Conservation (phyloP, 441 rosid species). For the Heliophila coronopifolia region DNA sequence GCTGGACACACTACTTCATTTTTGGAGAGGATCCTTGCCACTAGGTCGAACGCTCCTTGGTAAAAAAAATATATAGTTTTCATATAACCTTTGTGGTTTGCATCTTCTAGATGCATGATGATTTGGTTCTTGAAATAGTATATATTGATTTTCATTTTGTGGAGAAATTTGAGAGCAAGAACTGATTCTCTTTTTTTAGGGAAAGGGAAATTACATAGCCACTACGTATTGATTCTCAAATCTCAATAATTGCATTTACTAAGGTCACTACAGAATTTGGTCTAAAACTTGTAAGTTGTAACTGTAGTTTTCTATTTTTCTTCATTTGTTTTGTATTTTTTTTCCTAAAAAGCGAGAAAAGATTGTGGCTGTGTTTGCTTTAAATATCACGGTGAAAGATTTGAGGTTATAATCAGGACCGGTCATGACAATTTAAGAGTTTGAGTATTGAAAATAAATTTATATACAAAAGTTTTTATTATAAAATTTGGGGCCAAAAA, state of each 20-base stretch:
- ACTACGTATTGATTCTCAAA: constrained; percentile 16
- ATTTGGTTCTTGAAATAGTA: background rate
- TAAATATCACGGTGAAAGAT: constrained; percentile 17
- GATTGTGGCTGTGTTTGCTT: constrained; percentile 21
- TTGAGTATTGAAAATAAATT: no score
- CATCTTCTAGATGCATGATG: constrained; percentile 11
- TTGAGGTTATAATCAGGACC: constrained; percentile 18
- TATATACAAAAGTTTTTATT: no score
- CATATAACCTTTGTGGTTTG: constrained; percentile 6
- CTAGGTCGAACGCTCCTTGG: no score
- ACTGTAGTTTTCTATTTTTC: background rate
- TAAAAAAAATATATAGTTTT: no score
- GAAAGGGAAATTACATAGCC: background rate
- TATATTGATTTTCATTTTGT: background rate
- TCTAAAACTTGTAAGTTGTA: no score
- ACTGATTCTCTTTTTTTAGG: background rate
- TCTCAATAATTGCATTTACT: constrained; percentile 18
- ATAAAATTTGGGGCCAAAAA: no score
- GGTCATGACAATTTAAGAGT: no score
- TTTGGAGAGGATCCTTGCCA: no score
- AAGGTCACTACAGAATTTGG: no score
- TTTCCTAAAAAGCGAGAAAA: no score
- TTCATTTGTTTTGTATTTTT: background rate
- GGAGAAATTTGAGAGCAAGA: constrained; percentile 1
- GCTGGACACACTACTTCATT: no score